Evolutionary conservation across 495 filamentous ascomycete genomes (phyloP).

Genomic region (Lichenothelia convexa): DNA sequence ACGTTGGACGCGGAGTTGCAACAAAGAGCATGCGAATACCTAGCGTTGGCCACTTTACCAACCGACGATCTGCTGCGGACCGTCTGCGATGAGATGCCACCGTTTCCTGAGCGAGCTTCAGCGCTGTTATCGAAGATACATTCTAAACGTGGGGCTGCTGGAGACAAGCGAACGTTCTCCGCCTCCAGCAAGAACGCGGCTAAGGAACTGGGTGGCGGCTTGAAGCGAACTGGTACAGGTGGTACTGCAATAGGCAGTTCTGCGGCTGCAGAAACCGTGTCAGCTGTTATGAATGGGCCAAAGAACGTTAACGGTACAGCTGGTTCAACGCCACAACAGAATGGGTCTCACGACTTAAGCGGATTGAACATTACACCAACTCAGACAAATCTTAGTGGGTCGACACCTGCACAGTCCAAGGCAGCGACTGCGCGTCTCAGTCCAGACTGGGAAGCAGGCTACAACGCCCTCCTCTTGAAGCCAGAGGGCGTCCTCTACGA

Average conservation of each 20-base stretch:
- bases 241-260: constrained; percentile 12
- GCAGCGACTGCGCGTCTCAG: constrained; percentile 84
- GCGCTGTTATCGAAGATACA: constrained; percentile 83
- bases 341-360: constrained; percentile 30
- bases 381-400: constrained; percentile 54
- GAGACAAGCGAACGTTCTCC: constrained; percentile 90
- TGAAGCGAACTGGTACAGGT: constrained; percentile 67
- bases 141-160: constrained; percentile 76
- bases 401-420: constrained; percentile 38
- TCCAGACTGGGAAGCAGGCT: constrained; percentile 87
- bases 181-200: constrained; percentile 90
- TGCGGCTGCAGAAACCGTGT: constrained; percentile 18
- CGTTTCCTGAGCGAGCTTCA: constrained; percentile 87
- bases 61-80: constrained; percentile 88
- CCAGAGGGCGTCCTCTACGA: constrained; percentile 84
- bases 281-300: constrained; percentile 27
- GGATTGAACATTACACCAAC: no score
- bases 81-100: constrained; percentile 97
- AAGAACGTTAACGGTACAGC: constrained; percentile 30
- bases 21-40: constrained; percentile 91
- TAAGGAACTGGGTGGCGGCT: constrained; percentile 50
- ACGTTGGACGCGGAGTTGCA: constrained; percentile 90
- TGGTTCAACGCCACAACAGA: constrained; percentile 21
- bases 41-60: constrained; percentile 66
- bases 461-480: constrained; percentile 60